These are phyloP conservation scores for Globisporangium okanoganense DNA, from an alignment of 352 stramenopile species.

Conservation along the genomic window DNA sequence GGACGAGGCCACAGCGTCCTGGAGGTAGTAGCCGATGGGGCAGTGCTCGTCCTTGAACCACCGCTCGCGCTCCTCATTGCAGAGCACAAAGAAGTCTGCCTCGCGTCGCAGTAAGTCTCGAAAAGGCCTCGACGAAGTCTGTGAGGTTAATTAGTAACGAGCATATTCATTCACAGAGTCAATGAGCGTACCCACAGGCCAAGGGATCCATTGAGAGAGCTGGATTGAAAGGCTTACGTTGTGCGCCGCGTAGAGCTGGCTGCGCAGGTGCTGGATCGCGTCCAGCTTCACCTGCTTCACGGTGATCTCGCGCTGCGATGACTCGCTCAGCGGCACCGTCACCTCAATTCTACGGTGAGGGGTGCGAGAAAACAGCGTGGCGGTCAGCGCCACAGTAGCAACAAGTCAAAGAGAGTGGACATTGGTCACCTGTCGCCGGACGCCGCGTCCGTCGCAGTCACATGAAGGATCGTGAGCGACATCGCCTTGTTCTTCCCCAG, in stretches of 20 bases:
- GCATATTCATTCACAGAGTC: no score
- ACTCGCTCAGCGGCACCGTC: conserved; percentile 33
- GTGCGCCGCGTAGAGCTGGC: conserved; percentile 18
- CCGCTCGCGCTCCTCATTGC: conserved; percentile 23
- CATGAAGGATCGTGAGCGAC: conserved; percentile 29
- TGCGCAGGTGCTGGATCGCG: conserved; percentile 46
- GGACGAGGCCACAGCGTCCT: conserved; percentile 5
- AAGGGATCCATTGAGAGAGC: not conserved
- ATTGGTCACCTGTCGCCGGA: conserved; percentile 26
- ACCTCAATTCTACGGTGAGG: conserved; percentile 26
- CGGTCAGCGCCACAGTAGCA: not conserved
- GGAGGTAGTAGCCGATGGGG: conserved; percentile 39
- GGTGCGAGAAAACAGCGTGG: not conserved
- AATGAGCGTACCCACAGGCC: not conserved
- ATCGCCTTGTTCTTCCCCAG: conserved; percentile 10
- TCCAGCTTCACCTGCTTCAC: conserved; percentile 60
- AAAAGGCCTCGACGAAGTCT: conserved; percentile 18
- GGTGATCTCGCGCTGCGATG: conserved; percentile 28
- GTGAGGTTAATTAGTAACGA: not conserved
- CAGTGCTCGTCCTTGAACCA: conserved; percentile 62
- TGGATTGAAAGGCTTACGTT: conserved; percentile 9
- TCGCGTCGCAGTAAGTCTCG: conserved; percentile 27
- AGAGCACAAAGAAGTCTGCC: conserved; percentile 48
- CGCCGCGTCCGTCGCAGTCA: conserved; percentile 25
- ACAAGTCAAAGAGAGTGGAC: not conserved